Percentiles rank a stretch among this genome's conserved stretches.
Conservation (phyloP, 495 filamentous ascomycete species). For the Friedmanniomyces endolithicus region DNA sequence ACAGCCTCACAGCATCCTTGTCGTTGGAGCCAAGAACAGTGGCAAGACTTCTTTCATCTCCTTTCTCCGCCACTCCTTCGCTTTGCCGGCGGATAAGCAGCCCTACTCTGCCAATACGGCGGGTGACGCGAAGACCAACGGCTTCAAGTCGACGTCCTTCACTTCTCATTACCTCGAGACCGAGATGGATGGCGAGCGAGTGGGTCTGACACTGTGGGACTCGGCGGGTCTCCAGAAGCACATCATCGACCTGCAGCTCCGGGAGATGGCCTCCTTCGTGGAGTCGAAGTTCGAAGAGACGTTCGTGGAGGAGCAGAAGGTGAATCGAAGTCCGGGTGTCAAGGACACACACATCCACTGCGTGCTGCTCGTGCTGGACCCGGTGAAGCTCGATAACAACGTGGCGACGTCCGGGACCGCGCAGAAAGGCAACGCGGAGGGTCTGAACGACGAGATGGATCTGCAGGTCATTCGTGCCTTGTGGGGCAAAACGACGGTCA, state of each 20-base stretch:
- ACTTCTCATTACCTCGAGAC: conserved; percentile 83
- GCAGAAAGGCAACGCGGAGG: conserved; percentile 37
- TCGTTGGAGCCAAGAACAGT: conserved; percentile 76
- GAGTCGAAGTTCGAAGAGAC: conserved; percentile 99
- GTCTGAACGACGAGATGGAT: conserved; percentile 81
- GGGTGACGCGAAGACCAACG: conserved; percentile 30
- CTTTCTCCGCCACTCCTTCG: conserved; percentile 76
- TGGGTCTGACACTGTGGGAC: conserved; percentile 92
- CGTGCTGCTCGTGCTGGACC: conserved; percentile 86
- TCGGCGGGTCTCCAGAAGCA: conserved; percentile 87
- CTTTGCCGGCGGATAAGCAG: conserved; percentile 64
- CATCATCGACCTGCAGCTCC: conserved; percentile 83
- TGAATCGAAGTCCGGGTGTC: conserved; percentile 79
- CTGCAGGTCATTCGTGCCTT: conserved; percentile 78
- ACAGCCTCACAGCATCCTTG: conserved; percentile 54
- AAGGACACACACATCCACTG: conserved; percentile 96
- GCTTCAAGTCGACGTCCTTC: conserved; percentile 39
- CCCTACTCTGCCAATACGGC: conserved; percentile 24
- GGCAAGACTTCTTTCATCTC: conserved; percentile 96
- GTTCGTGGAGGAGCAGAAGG: conserved; percentile 94
- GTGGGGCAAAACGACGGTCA: conserved; percentile 88
- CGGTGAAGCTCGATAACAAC: conserved; percentile 71
- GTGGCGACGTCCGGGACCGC: conserved; percentile 51
- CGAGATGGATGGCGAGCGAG: conserved; percentile 82
- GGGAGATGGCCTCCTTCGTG: conserved; percentile 79